Base-by-base conservation (phyloP, 2,329 filamentous ascomycete genomes). In the Verticillium isaacii region DNA sequence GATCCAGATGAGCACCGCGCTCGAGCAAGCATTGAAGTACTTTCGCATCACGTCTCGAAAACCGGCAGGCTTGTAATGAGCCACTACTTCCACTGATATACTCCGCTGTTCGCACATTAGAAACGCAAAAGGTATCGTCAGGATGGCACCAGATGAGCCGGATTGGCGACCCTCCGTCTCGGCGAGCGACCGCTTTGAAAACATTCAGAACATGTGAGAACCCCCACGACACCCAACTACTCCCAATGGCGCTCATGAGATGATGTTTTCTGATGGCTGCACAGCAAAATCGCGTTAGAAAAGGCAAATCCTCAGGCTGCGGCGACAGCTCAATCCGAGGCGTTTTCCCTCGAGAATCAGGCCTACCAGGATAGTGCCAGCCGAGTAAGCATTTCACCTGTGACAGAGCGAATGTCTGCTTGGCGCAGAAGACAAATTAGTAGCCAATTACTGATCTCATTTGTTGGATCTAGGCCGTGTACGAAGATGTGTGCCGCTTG, bases 201-300 rank as follows among this genome's bases (percentile, higher is more conserved):
- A 81, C 62, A 86, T 91, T 58, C 81, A 89, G 66, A 82, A 77
- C 62, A 78, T 89, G 86, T 88, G 72, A 78, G 85, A 75, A 9
- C 12, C 23, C 14, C 19, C 34, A n/a, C n/a, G 29, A n/a, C 23
- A 9, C 8, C 7, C 4, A 29, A 11, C 1, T 12, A 14, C 19
- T 14, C 3, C 12, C 54, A 34, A 45, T 29, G 3, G 5, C 29
- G 25, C 23, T 37, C 15, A 23, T 25, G 23, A 23, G 12, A 23
- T 14, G 8, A 34, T 45, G 58, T 7, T 50, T 52, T 3, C 17
- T 60, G 55, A n/a, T 19, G 5, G 5, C 2, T 32, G 4, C 4
- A 12, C 34, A 66, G 64, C 56, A 64, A 66, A 25, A 45, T 55
- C 5, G 62, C 63, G 11, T 23, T 66, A 9, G 62, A 66, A 45